phyloP scores from a whole-genome alignment of 2,329 filamentous ascomycete species.

The Aspergillus novofumigatus region DNA sequence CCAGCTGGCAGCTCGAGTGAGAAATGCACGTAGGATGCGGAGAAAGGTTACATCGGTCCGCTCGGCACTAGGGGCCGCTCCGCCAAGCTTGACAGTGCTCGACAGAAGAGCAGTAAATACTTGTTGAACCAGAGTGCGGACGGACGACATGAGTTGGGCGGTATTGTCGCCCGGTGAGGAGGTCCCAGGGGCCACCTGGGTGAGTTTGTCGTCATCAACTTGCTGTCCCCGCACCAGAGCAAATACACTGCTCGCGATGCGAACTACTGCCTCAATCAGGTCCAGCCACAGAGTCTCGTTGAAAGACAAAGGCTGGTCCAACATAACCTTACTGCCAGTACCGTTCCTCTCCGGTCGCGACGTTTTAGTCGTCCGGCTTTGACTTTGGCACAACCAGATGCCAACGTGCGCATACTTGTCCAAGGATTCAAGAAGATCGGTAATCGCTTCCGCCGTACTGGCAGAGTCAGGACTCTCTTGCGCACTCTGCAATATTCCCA shows the following conservation, averaged over 20 bases:
- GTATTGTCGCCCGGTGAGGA: constrained; percentile 17
- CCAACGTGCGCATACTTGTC: constrained; percentile 90
- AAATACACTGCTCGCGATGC: constrained; percentile 61
- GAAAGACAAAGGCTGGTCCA: constrained; percentile 54
- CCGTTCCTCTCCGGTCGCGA: constrained; percentile 29
- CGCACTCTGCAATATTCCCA: constrained; percentile 64
- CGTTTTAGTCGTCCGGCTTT: constrained; percentile 59
- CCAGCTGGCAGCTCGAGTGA: constrained; percentile 72
- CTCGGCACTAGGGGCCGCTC: constrained; percentile 22
- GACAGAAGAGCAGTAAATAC: constrained; percentile 83
- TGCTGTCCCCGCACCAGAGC: constrained; percentile 47
- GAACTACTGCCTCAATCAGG: constrained; percentile 59
- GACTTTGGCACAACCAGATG: constrained; percentile 90
- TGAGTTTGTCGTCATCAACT: constrained; percentile 16
- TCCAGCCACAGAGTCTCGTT: constrained; percentile 65
- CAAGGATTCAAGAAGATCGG: constrained; percentile 70
- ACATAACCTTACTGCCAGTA: constrained; percentile 39
- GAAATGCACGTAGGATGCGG: constrained; percentile 81
- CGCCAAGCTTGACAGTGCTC: constrained; percentile 57
- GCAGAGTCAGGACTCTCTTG: constrained; percentile 53
- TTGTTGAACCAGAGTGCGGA: constrained; percentile 80
- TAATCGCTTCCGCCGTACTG: constrained; percentile 61
- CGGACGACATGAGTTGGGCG: constrained; percentile 55
- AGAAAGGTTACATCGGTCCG: constrained; percentile 71
- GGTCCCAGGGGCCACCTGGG: constrained; percentile 11